A percentile compares a stretch with the other conserved stretches of the same genome.
phyloP scores from a whole-genome alignment of 768 basidiomycete species.

The Kwoniella heveanensis region DNA sequence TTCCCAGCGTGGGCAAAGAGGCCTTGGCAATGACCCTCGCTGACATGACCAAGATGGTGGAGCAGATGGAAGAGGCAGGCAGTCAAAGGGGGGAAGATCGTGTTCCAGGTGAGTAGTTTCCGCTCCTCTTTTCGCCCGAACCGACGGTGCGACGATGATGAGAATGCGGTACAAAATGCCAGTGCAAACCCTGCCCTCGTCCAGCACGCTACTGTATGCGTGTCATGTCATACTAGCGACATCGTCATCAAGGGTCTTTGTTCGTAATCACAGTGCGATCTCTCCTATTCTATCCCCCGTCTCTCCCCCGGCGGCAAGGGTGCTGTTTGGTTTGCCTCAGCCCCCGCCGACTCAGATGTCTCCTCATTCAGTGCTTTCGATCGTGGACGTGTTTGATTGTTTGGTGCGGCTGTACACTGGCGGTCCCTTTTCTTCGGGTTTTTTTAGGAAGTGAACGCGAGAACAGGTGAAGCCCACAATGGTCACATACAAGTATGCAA shows the following conservation, averaged over 20 bases:
- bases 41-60: constrained; percentile 31
- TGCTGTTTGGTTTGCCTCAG: background rate
- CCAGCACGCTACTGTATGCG: constrained; percentile 36
- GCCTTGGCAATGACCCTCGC: constrained; percentile 40
- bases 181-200: constrained; percentile 41
- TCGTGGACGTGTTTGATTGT: constrained; percentile 16
- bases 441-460: too few species aligned
- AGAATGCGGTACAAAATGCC: background rate
- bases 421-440: too few species aligned
- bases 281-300: constrained; percentile 20
- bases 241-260: constrained; percentile 39
- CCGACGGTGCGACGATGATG: too few species aligned
- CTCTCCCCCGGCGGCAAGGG: constrained; percentile 5
- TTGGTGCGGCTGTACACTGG: constrained; percentile 7
- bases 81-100: constrained; percentile 39
- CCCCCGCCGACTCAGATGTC: constrained; percentile 32
- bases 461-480: too few species aligned
- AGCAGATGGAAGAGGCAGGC: constrained; percentile 30
- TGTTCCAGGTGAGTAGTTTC: constrained; percentile 44
- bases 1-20: constrained; percentile 40
- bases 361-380: constrained; percentile 42
- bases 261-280: constrained; percentile 15
- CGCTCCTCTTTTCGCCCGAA: too few species aligned
- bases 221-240: constrained; percentile 46
- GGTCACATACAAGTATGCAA: too few species aligned